Base-by-base conservation (phyloP, 1,284 basidiomycete genomes). In the Hemileia vastatrix region DNA sequence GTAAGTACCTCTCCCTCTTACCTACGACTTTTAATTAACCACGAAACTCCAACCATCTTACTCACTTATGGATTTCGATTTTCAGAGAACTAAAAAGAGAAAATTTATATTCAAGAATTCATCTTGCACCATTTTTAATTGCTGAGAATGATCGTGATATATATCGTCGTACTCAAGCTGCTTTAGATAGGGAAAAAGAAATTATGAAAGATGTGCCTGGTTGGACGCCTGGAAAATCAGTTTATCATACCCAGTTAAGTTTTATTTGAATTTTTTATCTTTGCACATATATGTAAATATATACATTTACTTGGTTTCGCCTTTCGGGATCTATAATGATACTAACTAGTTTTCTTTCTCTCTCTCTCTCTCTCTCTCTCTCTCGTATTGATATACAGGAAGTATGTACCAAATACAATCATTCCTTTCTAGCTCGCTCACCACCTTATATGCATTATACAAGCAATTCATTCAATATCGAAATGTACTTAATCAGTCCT, bases 181-280 rank as follows among this genome's bases (percentile, higher is more conserved):
- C 85, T 53, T 54, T 87, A 63, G 86, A 80, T 54, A 79, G 91
- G 59, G 94, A 98, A 78, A 83, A 82, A 78, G 86, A 86, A 79
- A 90, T 97, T 73, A 98, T 98, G 93, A 90, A 89, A 79, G 88
- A 92, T 72, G 91, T 96, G 44, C 82, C 83, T 58, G 90, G 84
- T 59, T 98, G 94, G 94, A 72, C 74, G 2, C 48, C 54, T 13
- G 59, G 59, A 31, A 52, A 62, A 53, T 54, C 52, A 21, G 59
- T 62, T 27, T 62, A 62, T 48, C 54, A 62, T 24, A 47, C 59
- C 24, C 54, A 62, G 59, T 62, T 48, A 19, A 53, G 51, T 48
- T 18, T 45, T 45, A 15, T 15, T 45, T 15, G 13, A 6, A n/a
- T 40, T 40, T 50, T 36, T 43, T 6, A 18, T 54, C 2, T 21